A percentile compares a stretch with the other conserved stretches of the same genome.
Evolutionary conservation across 257 asterid genomes (phyloP).

Genomic region (Perilla frutescens): DNA sequence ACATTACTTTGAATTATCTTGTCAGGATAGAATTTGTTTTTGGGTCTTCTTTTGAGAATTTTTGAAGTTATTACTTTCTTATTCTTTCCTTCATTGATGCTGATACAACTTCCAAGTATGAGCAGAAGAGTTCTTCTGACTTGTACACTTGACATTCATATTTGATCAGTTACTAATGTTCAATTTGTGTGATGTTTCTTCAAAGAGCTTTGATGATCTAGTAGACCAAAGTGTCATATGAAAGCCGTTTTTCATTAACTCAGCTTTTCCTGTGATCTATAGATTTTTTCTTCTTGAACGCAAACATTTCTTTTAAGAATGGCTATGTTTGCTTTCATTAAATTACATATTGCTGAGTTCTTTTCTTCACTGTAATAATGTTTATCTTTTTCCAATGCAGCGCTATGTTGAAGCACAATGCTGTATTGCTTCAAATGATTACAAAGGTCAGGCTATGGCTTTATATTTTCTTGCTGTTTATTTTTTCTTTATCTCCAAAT

Average conservation of each 20-base stretch:
- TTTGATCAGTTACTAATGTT: not conserved
- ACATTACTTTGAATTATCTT: constrained; percentile 5
- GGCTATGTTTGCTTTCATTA: constrained; percentile 26
- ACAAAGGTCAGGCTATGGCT: constrained; percentile 70
- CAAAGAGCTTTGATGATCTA: not conserved
- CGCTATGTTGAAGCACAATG: constrained; percentile 97
- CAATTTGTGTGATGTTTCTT: constrained; percentile 4
- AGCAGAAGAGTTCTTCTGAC: not conserved
- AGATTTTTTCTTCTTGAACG: not conserved
- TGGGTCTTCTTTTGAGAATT: not conserved
- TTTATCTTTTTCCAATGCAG: constrained; percentile 54
- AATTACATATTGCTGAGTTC: constrained; percentile 12
- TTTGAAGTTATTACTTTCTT: constrained; percentile 2
- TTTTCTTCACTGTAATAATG: constrained; percentile 28
- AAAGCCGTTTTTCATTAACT: not conserved
- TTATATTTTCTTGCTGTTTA: constrained; percentile 28
- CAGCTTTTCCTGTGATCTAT: not conserved
- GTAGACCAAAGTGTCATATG: not conserved
- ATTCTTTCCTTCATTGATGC: not conserved
- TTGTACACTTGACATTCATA: constrained; percentile 2
- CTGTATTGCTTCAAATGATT: constrained; percentile 89
- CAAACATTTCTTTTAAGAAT: constrained; percentile 9
- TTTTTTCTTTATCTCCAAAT: constrained; percentile 14
- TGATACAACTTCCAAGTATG: constrained; percentile 1
- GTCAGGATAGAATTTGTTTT: not conserved